phyloP scores from a whole-genome alignment of 1,139 yeast genomes.

The Taphrina pruni region DNA sequence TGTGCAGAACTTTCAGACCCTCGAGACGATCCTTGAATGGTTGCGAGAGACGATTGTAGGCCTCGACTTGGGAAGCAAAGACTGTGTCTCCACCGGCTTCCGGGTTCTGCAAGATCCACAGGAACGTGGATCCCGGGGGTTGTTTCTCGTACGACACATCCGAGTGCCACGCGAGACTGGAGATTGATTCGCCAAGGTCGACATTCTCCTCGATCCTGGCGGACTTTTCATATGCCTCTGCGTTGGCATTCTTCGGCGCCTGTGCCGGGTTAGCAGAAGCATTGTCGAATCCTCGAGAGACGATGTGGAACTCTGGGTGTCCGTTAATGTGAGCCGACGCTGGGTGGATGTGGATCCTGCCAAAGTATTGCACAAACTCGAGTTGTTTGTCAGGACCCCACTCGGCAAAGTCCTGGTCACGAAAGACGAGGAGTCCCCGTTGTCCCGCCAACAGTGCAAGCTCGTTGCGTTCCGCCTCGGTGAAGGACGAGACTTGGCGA shows the following conservation, averaged over 20 bases:
- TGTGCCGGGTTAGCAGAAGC: constrained; percentile 22
- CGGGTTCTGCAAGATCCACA: constrained; percentile 62
- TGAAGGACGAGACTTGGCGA: constrained; percentile 62
- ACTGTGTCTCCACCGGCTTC: constrained; percentile 67
- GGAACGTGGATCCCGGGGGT: constrained; percentile 67
- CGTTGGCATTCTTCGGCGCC: neutral
- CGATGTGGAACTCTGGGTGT: constrained; percentile 68
- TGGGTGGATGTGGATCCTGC: constrained; percentile 64
- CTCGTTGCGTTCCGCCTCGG: constrained; percentile 64
- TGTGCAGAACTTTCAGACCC: constrained; percentile 61
- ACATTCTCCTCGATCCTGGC: constrained; percentile 44
- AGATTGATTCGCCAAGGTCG: constrained; percentile 47
- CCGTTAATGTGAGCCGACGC: constrained; percentile 51
- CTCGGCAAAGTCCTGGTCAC: constrained; percentile 68
- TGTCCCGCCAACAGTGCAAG: constrained; percentile 68
- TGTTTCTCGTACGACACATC: constrained; percentile 67
- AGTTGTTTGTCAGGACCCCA: constrained; percentile 60
- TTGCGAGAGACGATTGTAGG: constrained; percentile 64
- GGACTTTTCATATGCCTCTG: constrained; percentile 15
- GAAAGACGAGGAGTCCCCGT: constrained; percentile 69
- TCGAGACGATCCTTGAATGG: constrained; percentile 59
- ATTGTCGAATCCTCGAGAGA: constrained; percentile 50
- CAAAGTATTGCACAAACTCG: constrained; percentile 61
- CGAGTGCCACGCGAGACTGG: constrained; percentile 62
- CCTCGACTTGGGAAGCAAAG: constrained; percentile 63